Conservation (phyloP, 352 stramenopile species). For the Blastocystis sp. region DNA sequence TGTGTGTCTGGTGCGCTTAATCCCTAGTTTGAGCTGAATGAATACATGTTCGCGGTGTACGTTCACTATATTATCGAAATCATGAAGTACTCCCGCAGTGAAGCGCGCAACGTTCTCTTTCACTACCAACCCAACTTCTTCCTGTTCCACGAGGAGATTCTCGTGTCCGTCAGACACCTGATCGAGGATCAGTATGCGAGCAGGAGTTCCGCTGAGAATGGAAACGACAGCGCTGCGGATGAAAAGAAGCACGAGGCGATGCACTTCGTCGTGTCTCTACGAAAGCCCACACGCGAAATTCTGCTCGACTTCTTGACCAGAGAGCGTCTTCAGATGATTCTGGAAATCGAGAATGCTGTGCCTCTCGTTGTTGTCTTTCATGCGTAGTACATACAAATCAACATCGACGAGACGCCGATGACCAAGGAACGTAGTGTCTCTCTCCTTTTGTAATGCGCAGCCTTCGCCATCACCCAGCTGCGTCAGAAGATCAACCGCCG, state of each 20-base stretch:
- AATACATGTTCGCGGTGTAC: not conserved
- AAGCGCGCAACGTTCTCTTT: not conserved
- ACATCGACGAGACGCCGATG: not conserved
- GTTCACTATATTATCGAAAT: not conserved
- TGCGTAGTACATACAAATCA: no score
- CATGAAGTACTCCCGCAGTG: not conserved
- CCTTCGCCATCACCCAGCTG: not conserved
- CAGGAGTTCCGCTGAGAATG: not conserved
- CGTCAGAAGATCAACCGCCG: not conserved
- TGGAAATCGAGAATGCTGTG: no score
- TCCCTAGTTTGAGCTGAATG: not conserved
- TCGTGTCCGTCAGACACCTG: not conserved
- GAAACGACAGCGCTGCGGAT: not conserved
- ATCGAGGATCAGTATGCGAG: not conserved
- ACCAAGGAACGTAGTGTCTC: not conserved
- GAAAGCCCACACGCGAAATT: no score
- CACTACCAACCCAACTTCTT: not conserved
- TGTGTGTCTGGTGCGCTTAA: not conserved
- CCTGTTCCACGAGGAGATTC: not conserved
- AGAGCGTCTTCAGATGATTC: no score
- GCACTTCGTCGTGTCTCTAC: no score
- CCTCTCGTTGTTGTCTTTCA: no score
- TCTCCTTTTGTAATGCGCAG: not conserved
- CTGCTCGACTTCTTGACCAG: no score
- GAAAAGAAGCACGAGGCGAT: no score